Evolutionary conservation across 2,329 filamentous ascomycete genomes (phyloP), one percentile per base, ranked within the genome.

Genomic region (Exophiala sideris): DNA sequence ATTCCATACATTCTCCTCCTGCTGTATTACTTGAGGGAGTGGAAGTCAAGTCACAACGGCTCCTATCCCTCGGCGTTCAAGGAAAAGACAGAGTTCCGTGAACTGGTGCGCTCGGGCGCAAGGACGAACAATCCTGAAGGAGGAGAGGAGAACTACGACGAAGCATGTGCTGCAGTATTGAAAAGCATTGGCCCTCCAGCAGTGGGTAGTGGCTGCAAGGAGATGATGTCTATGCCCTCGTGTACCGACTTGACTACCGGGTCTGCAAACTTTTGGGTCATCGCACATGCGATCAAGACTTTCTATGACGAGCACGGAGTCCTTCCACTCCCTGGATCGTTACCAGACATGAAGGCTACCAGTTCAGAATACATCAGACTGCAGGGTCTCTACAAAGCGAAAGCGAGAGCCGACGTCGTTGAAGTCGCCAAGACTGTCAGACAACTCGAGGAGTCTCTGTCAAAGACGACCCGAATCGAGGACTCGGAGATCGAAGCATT

Each of bases 341-440:
- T 99, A 1, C 94, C 95, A 1, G 94, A 99, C 70, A 99, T 99
- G 94, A 99, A 99, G 75, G 91, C 94, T 2, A 83, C 92, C 67
- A 96, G 91, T 3, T 83, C 80, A 52, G 87, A 95, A 58, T 99
- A 99, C 73, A 87, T 99, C 62, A 79, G 85, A 64, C 79, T 99
- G 10, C 94, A 97, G 69, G 92, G 88, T 64, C 83, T 97, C 56
- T 99, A 97, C 81, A 96, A 95, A 72, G 73, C 78, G 18, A 95
- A 96, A 71, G 91, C 94, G 40, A 84, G 87, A 33, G 76, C 81
- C 65, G 94, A 99, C 65, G 76, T 86, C 11, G 80, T 82, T 29
- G 87, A 95, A 70, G 87, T 97, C 2, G 73, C 90, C 2, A 73
- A 77, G 10, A 82, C 73, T 10, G 85, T 90, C 39, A 83, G 82